Evolutionary conservation across 768 basidiomycete genomes (phyloP).

Genomic region (Amanita pseudoporphyria): DNA sequence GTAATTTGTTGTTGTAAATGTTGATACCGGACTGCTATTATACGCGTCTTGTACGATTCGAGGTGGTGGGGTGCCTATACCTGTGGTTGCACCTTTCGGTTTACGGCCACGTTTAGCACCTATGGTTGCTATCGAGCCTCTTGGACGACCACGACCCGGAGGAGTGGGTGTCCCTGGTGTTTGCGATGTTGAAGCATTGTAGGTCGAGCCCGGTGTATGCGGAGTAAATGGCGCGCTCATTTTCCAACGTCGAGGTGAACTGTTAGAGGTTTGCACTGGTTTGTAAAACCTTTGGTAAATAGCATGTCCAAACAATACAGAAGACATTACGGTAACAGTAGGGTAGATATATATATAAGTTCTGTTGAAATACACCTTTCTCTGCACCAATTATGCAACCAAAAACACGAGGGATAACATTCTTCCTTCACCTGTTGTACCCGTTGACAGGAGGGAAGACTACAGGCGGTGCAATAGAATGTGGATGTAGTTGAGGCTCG

Average conservation of each 20-base stretch:
- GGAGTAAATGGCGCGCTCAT: slow-evolving; percentile 3
- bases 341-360: not conserved
- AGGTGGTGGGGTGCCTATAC: slow-evolving; percentile 20
- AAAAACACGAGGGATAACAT: not conserved
- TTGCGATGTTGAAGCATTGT: not conserved
- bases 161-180: slow-evolving; percentile 18
- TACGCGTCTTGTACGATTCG: slow-evolving; percentile 15
- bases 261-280: not conserved
- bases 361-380: not conserved
- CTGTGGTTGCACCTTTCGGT: slow-evolving; percentile 27
- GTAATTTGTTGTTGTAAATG: slow-evolving; percentile 4
- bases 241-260: not conserved
- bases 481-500: not conserved
- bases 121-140: slow-evolving; percentile 17
- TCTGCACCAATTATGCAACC: not conserved
- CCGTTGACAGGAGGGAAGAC: slow-evolving; percentile 7
- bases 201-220: not conserved
- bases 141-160: slow-evolving; percentile 22
- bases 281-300: not conserved
- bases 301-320: not conserved
- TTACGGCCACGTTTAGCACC: slow-evolving; percentile 40
- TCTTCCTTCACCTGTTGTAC: not conserved
- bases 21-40: slow-evolving; percentile 1
- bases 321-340: not conserved
- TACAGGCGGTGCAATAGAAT: not conserved